Percentiles rank a stretch among this genome's conserved stretches.
These are phyloP conservation scores for Tylopilus balloui DNA, from an alignment of 768 basidiomycete genomes.

Conservation along the genomic window DNA sequence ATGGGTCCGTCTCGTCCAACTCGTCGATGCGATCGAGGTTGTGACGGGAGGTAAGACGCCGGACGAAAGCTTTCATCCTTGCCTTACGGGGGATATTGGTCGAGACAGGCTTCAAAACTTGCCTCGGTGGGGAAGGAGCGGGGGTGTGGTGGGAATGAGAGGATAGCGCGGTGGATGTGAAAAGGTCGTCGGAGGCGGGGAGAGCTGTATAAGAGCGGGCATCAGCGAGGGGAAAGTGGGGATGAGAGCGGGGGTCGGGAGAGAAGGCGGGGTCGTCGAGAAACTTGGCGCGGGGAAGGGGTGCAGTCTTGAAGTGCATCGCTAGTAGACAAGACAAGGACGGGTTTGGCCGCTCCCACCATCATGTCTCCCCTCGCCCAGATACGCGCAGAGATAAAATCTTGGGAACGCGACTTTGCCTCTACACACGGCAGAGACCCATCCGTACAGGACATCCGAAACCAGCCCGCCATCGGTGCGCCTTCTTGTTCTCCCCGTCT, in stretches of 20 bases:
- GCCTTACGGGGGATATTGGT: constrained; percentile 11
- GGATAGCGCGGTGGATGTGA: background rate
- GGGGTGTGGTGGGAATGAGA: background rate
- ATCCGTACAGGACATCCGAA: constrained; percentile 66
- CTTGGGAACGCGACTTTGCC: constrained; percentile 72
- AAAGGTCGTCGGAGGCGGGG: constrained; percentile 19
- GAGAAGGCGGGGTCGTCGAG: constrained; percentile 59
- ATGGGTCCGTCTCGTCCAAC: constrained; percentile 70
- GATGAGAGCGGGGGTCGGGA: constrained; percentile 48
- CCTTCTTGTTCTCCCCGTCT: constrained; percentile 8
- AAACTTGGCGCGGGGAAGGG: constrained; percentile 17
- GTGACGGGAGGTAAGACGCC: constrained; percentile 23
- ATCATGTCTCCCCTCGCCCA: constrained; percentile 20
- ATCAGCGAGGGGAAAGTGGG: constrained; percentile 31
- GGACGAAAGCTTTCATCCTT: constrained; percentile 27
- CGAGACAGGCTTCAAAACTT: background rate
- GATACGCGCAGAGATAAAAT: constrained; percentile 67
- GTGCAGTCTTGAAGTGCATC: too few species aligned
- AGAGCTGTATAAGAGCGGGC: constrained; percentile 10
- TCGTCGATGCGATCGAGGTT: constrained; percentile 71
- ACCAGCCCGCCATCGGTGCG: constrained; percentile 59
- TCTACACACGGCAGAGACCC: constrained; percentile 52
- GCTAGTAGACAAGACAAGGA: background rate
- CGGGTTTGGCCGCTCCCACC: too few species aligned
- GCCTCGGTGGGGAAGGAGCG: background rate